Percentiles rank a stretch among this genome's conserved stretches.
Evolutionary conservation across 495 filamentous ascomycete species (phyloP).

Genomic region (Amorphotheca resinae): DNA sequence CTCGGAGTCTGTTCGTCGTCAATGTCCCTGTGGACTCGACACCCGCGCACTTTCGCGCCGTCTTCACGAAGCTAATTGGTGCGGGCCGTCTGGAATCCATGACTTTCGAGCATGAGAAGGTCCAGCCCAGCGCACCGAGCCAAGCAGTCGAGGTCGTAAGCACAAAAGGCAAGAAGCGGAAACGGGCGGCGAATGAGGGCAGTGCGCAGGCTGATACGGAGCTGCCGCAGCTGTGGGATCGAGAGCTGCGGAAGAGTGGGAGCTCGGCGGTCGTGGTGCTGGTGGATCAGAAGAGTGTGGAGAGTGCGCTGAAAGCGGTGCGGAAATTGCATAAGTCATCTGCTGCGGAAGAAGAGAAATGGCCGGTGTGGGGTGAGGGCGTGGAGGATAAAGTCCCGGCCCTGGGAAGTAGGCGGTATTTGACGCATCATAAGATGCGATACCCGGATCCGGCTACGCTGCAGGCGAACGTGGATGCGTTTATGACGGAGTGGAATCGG

Average conservation of each 20-base stretch:
- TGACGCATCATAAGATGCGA: conserved; percentile 48
- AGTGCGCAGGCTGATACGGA: conserved; percentile 36
- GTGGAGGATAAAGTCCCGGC: conserved; percentile 37
- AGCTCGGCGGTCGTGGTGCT: conserved; percentile 69
- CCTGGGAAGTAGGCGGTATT: conserved; percentile 51
- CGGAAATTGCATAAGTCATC: conserved; percentile 45
- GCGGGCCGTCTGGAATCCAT: conserved; percentile 64
- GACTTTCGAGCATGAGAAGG: conserved; percentile 48
- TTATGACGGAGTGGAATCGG: conserved; percentile 59
- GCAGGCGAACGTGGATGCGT: conserved; percentile 63
- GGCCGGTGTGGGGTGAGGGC: conserved; percentile 53
- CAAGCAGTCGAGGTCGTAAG: conserved; percentile 29
- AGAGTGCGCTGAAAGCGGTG: conserved; percentile 60
- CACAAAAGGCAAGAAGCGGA: conserved; percentile 50
- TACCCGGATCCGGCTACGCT: conserved; percentile 55
- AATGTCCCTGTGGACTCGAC: conserved; percentile 84
- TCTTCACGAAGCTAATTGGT: conserved; percentile 60
- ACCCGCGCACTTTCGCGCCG: conserved; percentile 54
- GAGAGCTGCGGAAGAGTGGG: conserved; percentile 58
- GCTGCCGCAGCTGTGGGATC: conserved; percentile 62
- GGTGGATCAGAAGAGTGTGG: conserved; percentile 64
- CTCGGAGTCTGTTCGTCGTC: conserved; percentile 70
- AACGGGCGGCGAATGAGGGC: conserved; percentile 40
- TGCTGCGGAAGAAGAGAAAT: conserved; percentile 22
- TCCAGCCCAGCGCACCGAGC: conserved; percentile 11